Conservation (phyloP, 2,329 filamentous ascomycete genomes). For the Talaromyces albobiverticillius region DNA sequence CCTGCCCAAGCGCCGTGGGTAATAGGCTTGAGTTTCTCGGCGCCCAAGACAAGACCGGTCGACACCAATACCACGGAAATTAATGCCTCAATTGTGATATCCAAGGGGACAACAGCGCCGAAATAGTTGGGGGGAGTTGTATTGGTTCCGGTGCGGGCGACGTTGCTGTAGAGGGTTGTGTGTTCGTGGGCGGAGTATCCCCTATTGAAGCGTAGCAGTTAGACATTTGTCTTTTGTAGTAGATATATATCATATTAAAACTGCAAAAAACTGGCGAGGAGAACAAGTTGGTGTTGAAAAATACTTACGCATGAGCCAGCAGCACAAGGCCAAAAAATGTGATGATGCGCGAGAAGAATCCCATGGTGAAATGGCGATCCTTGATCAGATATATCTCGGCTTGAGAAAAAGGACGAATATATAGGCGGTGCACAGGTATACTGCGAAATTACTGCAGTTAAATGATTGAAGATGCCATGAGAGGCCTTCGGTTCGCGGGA, state of each 20-base stretch:
- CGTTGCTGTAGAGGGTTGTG: constrained; percentile 66
- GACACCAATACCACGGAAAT: constrained; percentile 77
- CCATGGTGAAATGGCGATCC: constrained; percentile 53
- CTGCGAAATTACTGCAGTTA: too few species aligned
- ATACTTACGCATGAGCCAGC: constrained; percentile 78
- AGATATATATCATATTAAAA: too few species aligned
- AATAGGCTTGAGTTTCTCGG: constrained; percentile 78
- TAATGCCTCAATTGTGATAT: constrained; percentile 85
- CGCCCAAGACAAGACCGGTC: constrained; percentile 74
- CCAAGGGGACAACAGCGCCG: constrained; percentile 50
- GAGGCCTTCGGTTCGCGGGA: too few species aligned
- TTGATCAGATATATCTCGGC: neutral
- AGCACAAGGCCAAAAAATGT: constrained; percentile 74
- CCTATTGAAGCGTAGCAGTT: constrained; percentile 47
- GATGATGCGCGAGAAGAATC: constrained; percentile 66
- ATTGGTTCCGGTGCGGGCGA: constrained; percentile 40
- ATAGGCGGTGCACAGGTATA: neutral
- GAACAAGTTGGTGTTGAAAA: too few species aligned
- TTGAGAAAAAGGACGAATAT: neutral
- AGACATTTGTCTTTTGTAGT: constrained; percentile 4
- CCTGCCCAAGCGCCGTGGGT: constrained; percentile 77
- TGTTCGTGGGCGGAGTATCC: constrained; percentile 97
- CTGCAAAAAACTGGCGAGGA: too few species aligned
- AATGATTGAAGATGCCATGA: too few species aligned
- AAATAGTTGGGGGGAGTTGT: constrained; percentile 47